phyloP scores from a whole-genome alignment of 2,329 filamentous ascomycete genomes.

The Cercospora sp. region DNA sequence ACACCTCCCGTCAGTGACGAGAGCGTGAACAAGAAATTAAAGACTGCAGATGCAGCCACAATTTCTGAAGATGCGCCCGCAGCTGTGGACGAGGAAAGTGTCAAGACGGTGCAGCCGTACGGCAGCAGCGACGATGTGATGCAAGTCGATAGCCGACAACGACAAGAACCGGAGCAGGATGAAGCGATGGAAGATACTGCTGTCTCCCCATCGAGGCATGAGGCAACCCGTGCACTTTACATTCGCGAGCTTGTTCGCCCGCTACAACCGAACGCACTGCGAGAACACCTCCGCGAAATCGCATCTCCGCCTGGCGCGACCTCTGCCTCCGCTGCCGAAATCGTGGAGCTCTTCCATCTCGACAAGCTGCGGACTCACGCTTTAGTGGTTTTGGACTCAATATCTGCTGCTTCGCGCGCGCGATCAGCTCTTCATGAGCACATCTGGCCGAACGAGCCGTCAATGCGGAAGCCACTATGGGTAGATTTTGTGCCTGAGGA shows the following conservation, averaged over 20 bases:
- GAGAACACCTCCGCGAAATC: conserved; percentile 67
- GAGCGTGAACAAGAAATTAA: conserved; percentile 48
- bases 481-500: conserved; percentile 86
- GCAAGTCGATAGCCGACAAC: conserved; percentile 24
- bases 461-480: conserved; percentile 76
- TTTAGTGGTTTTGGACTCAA: conserved; percentile 70
- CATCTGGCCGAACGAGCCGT: conserved; percentile 81
- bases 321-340: conserved; percentile 47
- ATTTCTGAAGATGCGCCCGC: conserved; percentile 30
- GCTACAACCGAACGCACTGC: conserved; percentile 67
- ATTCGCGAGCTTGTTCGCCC: conserved; percentile 90
- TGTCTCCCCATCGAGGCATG: conserved; percentile 43
- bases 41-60: conserved; percentile 39
- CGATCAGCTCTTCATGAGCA: conserved; percentile 73
- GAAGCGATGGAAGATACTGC: conserved; percentile 4
- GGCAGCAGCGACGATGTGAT: conserved; percentile 37
- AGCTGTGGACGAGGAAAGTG: conserved; percentile 20
- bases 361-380: conserved; percentile 87
- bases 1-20: conserved; percentile 32
- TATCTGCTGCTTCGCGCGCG: conserved; percentile 72
- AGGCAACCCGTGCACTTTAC: conserved; percentile 69
- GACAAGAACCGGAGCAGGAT: conserved; percentile 3
- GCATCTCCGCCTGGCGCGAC: conserved; percentile 58
- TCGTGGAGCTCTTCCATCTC: conserved; percentile 70
- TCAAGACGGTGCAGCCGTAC: conserved; percentile 28